A percentile compares a stretch with the other conserved stretches of the same genome.
Conservation (phyloP, 805 yeast species). For the Wickerhamiella australiensis region DNA sequence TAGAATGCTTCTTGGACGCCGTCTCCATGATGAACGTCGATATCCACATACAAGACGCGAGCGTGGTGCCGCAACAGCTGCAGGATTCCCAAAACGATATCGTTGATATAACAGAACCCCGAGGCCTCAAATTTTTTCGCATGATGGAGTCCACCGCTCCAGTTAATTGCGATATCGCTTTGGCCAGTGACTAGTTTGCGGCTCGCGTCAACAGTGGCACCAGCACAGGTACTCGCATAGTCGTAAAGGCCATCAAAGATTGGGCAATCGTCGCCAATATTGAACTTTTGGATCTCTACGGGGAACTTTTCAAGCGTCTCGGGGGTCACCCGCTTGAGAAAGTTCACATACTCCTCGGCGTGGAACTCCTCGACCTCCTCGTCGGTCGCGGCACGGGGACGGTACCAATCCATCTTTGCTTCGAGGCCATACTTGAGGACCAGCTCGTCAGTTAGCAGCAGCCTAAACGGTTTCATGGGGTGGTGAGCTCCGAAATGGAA, state of each 20-base stretch:
- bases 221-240: slow-evolving; percentile 70
- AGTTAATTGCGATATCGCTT: slow-evolving; percentile 83
- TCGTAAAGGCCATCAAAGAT: slow-evolving; percentile 91
- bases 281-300: slow-evolving; percentile 53
- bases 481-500: slow-evolving; percentile 88
- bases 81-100: slow-evolving; percentile 73
- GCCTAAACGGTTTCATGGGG: slow-evolving; percentile 96
- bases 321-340: slow-evolving; percentile 65
- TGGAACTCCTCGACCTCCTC: slow-evolving; percentile 76
- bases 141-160: slow-evolving; percentile 90
- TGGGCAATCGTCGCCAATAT: slow-evolving; percentile 90
- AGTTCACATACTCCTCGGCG: slow-evolving; percentile 73
- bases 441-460: slow-evolving; percentile 86
- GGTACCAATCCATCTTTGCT: slow-evolving; percentile 79
- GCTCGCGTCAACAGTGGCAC: slow-evolving; percentile 85
- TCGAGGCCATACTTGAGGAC: slow-evolving; percentile 75
- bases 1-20: slow-evolving; percentile 93
- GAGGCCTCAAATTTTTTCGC: slow-evolving; percentile 84
- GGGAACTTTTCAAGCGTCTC: slow-evolving; percentile 51
- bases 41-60: slow-evolving; percentile 76
- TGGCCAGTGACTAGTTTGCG: slow-evolving; percentile 68
- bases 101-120: slow-evolving; percentile 85
- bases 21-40: slow-evolving; percentile 89
- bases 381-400: slow-evolving; percentile 69
- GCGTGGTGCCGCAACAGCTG: slow-evolving; percentile 73